Evolutionary conservation across 2,329 filamentous ascomycete genomes (phyloP).

Genomic region (Rhynchosporium graminicola): DNA sequence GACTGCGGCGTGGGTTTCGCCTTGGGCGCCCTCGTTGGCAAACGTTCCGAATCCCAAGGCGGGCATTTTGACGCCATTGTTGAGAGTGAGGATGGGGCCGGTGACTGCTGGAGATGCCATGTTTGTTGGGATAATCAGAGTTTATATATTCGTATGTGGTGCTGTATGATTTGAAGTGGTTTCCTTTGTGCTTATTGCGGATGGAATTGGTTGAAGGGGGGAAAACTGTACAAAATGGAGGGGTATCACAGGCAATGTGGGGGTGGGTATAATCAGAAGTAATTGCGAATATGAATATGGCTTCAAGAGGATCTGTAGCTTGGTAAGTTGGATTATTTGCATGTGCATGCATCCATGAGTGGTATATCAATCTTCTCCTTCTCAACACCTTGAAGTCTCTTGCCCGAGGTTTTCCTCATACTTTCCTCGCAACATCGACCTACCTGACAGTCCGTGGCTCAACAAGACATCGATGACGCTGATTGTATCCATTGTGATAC

Average conservation of each 20-base stretch:
- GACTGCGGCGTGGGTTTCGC: slow-evolving; percentile 50
- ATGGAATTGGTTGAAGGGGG: background rate
- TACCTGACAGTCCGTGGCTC: slow-evolving; percentile 10
- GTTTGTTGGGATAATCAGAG: background rate
- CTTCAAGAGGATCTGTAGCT: too few relatives aligned
- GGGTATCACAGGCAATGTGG: background rate
- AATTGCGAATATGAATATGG: too few relatives aligned
- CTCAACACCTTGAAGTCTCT: slow-evolving; percentile 24
- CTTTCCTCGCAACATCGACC: background rate
- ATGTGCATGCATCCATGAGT: slow-evolving; percentile 21
- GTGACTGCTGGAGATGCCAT: slow-evolving; percentile 38
- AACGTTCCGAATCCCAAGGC: slow-evolving; percentile 50
- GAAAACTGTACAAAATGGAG: slow-evolving; percentile 1
- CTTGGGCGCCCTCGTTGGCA: slow-evolving; percentile 39
- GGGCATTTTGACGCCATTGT: slow-evolving; percentile 43
- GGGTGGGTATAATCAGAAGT: too few relatives aligned
- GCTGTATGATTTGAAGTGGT: too few relatives aligned
- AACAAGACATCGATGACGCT: slow-evolving; percentile 31
- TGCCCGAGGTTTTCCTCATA: slow-evolving; percentile 25
- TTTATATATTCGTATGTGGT: background rate
- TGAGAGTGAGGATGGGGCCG: slow-evolving; percentile 40
- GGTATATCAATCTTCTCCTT: slow-evolving; percentile 22
- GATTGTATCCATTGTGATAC: slow-evolving; percentile 1
- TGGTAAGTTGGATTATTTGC: slow-evolving; percentile 11
- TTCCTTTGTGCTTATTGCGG: too few relatives aligned